Percentiles rank a stretch among this genome's conserved stretches.
Evolutionary conservation across 148 eudicot species (phyloP).

Genomic region (Hydrangea macrophylla): DNA sequence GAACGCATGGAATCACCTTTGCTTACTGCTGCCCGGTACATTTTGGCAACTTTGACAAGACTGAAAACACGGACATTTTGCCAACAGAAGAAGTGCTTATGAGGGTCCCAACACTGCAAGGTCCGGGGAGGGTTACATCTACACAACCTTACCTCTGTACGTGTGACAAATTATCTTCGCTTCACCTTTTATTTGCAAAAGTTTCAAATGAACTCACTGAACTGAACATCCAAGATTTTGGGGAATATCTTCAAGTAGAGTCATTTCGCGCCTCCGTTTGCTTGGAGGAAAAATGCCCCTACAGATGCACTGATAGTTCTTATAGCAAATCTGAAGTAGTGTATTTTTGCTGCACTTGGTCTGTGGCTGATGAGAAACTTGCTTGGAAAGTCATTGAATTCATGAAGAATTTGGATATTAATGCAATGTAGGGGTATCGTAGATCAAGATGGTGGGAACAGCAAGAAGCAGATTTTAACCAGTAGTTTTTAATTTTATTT

Average conservation of each 20-base stretch:
- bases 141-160: too few relatives aligned
- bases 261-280: conserved; percentile 35
- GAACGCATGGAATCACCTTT: conserved; percentile 33
- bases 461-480: too few relatives aligned
- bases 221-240: conserved; percentile 29
- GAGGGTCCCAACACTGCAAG: too few relatives aligned
- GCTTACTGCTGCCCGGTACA: conserved; percentile 43
- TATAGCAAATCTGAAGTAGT: conserved; percentile 11
- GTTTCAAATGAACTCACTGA: conserved; percentile 27
- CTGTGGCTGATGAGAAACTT: conserved; percentile 40
- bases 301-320: conserved; percentile 21
- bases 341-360: conserved; percentile 55
- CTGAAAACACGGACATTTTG: conserved; percentile 2
- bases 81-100: conserved; percentile 2
- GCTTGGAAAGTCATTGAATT: conserved; percentile 51
- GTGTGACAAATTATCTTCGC: conserved; percentile 14
- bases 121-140: too few relatives aligned
- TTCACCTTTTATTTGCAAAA: conserved; percentile 25
- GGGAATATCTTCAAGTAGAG: conserved; percentile 29
- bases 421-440: neutral
- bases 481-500: too few relatives aligned
- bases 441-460: too few relatives aligned
- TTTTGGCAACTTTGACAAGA: conserved; percentile 12
- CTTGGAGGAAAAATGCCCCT: conserved; percentile 32
- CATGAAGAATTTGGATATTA: conserved; percentile 30